A percentile compares a stretch with the other conserved stretches of the same genome.
Evolutionary conservation across 1,284 basidiomycete species (phyloP).

Genomic region (Moniliophthora roreri): DNA sequence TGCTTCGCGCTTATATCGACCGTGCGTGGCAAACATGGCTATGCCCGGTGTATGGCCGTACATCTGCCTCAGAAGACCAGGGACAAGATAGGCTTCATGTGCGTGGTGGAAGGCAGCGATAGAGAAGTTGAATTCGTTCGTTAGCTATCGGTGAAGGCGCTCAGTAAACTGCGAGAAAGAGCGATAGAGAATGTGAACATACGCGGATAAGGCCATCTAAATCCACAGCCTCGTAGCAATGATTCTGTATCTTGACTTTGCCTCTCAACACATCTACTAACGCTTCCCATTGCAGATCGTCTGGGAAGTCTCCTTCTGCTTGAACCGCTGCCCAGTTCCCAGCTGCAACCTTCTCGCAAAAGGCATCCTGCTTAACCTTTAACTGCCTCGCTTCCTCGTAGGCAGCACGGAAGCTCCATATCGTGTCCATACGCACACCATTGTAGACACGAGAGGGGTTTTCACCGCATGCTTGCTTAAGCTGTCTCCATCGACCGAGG

Average conservation of each 20-base stretch:
- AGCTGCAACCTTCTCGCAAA: slow-evolving; percentile 45
- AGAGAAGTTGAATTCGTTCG: slow-evolving; percentile 79
- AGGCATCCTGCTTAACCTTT: slow-evolving; percentile 62
- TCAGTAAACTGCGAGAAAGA: background rate
- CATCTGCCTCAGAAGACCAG: slow-evolving; percentile 70
- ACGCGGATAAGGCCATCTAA: slow-evolving; percentile 76
- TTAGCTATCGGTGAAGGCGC: slow-evolving; percentile 42
- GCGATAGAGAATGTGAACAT: slow-evolving; percentile 27
- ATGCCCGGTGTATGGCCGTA: slow-evolving; percentile 69
- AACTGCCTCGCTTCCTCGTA: slow-evolving; percentile 67
- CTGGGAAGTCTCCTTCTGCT: slow-evolving; percentile 40
- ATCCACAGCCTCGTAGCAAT: slow-evolving; percentile 82
- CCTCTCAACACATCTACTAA: slow-evolving; percentile 87
- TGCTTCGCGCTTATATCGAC: slow-evolving; percentile 82
- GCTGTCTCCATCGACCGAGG: slow-evolving; percentile 9
- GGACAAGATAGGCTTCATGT: slow-evolving; percentile 78
- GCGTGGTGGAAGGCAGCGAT: slow-evolving; percentile 83
- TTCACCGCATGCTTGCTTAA: slow-evolving; percentile 13
- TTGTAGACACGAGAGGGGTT: slow-evolving; percentile 20
- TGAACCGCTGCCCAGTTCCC: slow-evolving; percentile 20
- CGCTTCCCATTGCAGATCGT: slow-evolving; percentile 81
- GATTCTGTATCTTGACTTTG: slow-evolving; percentile 76
- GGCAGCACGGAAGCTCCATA: slow-evolving; percentile 57
- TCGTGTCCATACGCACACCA: slow-evolving; percentile 54
- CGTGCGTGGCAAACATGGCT: slow-evolving; percentile 73